Evolutionary conservation across 2,329 filamentous ascomycete species (phyloP).

Genomic region (Alternaria ethzedia): DNA sequence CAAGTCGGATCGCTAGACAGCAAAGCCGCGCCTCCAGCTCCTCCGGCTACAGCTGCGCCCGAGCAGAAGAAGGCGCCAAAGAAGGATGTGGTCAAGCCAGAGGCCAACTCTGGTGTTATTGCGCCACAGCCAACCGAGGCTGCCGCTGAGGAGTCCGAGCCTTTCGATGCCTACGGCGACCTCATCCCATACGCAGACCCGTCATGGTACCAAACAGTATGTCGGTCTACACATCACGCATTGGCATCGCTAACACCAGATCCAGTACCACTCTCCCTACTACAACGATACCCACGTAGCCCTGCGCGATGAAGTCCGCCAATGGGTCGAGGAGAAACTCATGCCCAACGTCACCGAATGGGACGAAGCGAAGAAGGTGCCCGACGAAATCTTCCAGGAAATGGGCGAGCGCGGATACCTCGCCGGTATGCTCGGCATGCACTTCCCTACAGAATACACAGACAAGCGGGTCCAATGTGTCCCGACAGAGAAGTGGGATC

Average conservation of each 20-base stretch:
- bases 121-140: conserved; percentile 48
- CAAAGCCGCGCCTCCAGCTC: conserved; percentile 67
- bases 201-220: conserved; percentile 90
- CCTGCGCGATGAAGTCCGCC: conserved; percentile 85
- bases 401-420: conserved; percentile 70
- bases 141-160: conserved; percentile 66
- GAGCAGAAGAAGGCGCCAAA: conserved; percentile 55
- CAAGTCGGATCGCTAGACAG: conserved; percentile 79
- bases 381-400: conserved; percentile 88
- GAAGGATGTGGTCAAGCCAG: conserved; percentile 60
- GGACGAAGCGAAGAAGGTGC: conserved; percentile 94
- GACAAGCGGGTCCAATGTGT: conserved; percentile 77
- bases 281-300: conserved; percentile 93
- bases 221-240: conserved; percentile 44
- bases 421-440: conserved; percentile 75
- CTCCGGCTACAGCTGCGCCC: conserved; percentile 56
- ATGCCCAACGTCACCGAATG: conserved; percentile 93
- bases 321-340: conserved; percentile 89
- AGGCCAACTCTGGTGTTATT: conserved; percentile 64
- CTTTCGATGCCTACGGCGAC: conserved; percentile 83
- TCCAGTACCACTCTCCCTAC: conserved; percentile 91
- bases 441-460: conserved; percentile 75
- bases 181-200: conserved; percentile 92
- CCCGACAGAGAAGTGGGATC: conserved; percentile 87
- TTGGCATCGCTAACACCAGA: conserved; percentile 5